Evolutionary conservation across 495 filamentous ascomycete genomes (phyloP).

Genomic region (Niebla homalea): DNA sequence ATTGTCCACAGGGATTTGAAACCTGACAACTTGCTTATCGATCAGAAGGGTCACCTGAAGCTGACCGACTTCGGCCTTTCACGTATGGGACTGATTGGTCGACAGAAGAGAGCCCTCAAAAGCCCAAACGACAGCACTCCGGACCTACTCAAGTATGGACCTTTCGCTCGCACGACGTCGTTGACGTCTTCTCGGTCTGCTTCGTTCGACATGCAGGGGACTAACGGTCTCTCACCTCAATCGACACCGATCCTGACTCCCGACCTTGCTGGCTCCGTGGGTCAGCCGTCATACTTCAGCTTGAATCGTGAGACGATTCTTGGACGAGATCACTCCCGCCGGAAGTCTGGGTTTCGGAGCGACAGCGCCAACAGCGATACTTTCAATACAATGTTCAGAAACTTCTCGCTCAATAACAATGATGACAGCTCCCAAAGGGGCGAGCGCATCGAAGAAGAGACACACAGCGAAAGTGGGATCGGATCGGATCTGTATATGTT

Average conservation of each 20-base stretch:
- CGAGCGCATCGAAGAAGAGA: constrained; percentile 56
- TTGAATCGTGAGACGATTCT: constrained; percentile 52
- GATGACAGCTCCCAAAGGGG: constrained; percentile 38
- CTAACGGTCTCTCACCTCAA: constrained; percentile 49
- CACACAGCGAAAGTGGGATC: constrained; percentile 47
- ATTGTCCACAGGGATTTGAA: constrained; percentile 96
- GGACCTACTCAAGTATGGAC: constrained; percentile 82
- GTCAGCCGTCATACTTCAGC: constrained; percentile 88
- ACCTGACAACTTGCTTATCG: constrained; percentile 93
- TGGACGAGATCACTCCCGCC: constrained; percentile 59
- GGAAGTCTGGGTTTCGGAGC: constrained; percentile 77
- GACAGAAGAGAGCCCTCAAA: constrained; percentile 84
- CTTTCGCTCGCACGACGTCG: constrained; percentile 74
- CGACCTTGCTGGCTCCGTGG: constrained; percentile 48
- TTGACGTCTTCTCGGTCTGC: constrained; percentile 89
- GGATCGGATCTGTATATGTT: constrained; percentile 60
- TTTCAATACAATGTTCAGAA: constrained; percentile 69
- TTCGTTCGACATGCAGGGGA: constrained; percentile 79
- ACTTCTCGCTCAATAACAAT: constrained; percentile 55
- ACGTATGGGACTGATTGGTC: constrained; percentile 90
- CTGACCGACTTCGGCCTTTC: constrained; percentile 95
- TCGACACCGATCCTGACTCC: constrained; percentile 83
- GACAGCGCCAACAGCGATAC: constrained; percentile 84
- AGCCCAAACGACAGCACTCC: constrained; percentile 69
- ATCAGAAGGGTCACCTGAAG: constrained; percentile 92